These are phyloP conservation scores for Lactarius tabidus DNA, from an alignment of 768 basidiomycete genomes.

Conservation along the genomic window DNA sequence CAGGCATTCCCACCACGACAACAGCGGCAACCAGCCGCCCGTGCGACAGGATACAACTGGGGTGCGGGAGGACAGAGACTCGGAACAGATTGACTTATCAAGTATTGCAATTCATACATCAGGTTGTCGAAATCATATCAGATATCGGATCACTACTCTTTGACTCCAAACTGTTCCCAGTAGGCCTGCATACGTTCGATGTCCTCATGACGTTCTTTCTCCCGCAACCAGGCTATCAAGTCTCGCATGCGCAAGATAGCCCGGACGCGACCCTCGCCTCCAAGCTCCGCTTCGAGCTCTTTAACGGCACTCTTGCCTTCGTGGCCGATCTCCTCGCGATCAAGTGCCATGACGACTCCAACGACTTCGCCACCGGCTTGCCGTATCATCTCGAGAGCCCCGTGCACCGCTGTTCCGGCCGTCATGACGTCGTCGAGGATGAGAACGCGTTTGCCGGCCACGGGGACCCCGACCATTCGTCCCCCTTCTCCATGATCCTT, in stretches of 20 bases:
- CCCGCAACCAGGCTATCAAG: conserved; percentile 76
- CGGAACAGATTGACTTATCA: conserved; percentile 32
- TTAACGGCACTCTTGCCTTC: conserved; percentile 72
- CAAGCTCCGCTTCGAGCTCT: conserved; percentile 72
- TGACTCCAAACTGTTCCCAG: conserved; percentile 65
- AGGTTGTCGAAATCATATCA: neutral
- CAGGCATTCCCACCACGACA: conserved; percentile 55
- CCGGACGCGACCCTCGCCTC: conserved; percentile 64
- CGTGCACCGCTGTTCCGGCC: conserved; percentile 80
- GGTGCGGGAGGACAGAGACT: conserved; percentile 48
- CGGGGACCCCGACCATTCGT: conserved; percentile 76
- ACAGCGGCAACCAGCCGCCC: conserved; percentile 25
- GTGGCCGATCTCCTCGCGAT: conserved; percentile 80
- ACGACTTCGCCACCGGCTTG: conserved; percentile 74
- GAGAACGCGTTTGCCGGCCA: conserved; percentile 78
- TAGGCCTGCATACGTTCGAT: conserved; percentile 74
- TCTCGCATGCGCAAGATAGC: conserved; percentile 85
- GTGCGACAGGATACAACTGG: conserved; percentile 44
- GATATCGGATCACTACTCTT: conserved; percentile 31
- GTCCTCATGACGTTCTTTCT: conserved; percentile 59
- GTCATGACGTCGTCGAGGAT: conserved; percentile 98
- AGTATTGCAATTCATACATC: neutral
- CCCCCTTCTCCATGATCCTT: conserved; percentile 98
- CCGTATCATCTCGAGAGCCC: conserved; percentile 71
- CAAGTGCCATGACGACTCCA: conserved; percentile 83